These are phyloP conservation scores for Porcisia deanei DNA, from an alignment of 208 protist genomes.

Conservation along the genomic window DNA sequence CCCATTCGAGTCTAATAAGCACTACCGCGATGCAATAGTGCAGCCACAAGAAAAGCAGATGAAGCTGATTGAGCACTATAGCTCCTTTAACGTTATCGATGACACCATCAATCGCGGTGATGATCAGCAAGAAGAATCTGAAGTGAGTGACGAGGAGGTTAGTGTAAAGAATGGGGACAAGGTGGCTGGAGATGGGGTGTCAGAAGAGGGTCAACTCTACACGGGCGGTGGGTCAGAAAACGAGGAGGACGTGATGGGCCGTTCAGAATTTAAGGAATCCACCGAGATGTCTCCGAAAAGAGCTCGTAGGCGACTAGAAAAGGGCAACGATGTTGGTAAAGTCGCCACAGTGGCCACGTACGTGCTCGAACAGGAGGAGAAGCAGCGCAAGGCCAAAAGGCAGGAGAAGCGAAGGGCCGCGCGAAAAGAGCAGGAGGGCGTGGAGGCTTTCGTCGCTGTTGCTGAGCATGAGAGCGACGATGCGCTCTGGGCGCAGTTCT, in stretches of 20 bases:
- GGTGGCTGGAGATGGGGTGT: neutral
- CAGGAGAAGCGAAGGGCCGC: conserved; percentile 36
- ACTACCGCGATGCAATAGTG: conserved; percentile 78
- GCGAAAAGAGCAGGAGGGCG: conserved; percentile 21
- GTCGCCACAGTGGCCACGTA: conserved; percentile 66
- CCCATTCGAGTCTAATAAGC: conserved; percentile 88
- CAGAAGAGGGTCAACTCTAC: neutral
- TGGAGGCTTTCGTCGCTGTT: conserved; percentile 27
- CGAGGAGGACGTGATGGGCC: conserved; percentile 3
- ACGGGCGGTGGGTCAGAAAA: neutral
- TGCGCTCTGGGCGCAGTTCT: conserved; percentile 37
- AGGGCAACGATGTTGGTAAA: conserved; percentile 20
- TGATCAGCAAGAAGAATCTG: conserved; percentile 13
- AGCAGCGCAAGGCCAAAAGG: conserved; percentile 47
- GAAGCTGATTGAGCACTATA: conserved; percentile 90
- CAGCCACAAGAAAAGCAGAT: conserved; percentile 75
- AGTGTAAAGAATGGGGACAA: conserved; percentile 28
- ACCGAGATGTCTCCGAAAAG: conserved; percentile 3
- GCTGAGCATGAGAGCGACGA: conserved; percentile 33
- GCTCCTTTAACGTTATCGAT: conserved; percentile 83
- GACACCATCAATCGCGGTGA: conserved; percentile 58
- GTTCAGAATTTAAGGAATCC: conserved; percentile 2
- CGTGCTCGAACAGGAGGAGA: conserved; percentile 42
- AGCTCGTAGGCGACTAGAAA: neutral
- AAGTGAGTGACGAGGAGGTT: neutral